These are phyloP conservation scores for Lasiosphaeria hispida DNA, from an alignment of 495 filamentous ascomycete genomes.

Conservation along the genomic window DNA sequence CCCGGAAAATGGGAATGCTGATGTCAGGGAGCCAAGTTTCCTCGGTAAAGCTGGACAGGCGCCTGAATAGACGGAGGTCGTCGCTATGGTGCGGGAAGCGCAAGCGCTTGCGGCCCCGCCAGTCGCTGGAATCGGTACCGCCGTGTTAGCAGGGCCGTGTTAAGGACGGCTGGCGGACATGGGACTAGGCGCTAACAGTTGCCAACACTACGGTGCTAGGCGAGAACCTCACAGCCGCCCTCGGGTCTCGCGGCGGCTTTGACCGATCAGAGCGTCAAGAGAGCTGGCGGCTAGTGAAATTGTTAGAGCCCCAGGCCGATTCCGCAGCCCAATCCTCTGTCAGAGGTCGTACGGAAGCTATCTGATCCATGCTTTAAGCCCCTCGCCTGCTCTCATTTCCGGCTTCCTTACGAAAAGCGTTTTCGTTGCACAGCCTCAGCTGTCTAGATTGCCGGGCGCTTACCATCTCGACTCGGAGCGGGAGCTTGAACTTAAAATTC, in stretches of 20 bases:
- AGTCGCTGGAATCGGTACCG: background rate
- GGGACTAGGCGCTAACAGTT: background rate
- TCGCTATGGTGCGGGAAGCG: background rate
- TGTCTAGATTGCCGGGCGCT: conserved; percentile 9
- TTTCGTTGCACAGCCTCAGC: conserved; percentile 7
- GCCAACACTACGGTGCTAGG: too few relatives aligned
- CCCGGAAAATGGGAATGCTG: background rate
- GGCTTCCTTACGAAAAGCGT: background rate
- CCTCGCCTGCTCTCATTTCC: background rate
- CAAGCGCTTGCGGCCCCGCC: background rate
- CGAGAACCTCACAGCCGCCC: background rate
- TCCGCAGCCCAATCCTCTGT: conserved; percentile 17
- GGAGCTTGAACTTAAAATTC: background rate
- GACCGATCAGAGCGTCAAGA: conserved; percentile 1
- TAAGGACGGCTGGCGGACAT: background rate
- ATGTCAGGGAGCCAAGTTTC: background rate
- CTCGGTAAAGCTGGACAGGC: background rate
- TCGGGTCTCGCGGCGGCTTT: conserved; percentile 11
- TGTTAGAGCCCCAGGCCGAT: conserved; percentile 21
- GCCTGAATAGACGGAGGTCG: too few relatives aligned
- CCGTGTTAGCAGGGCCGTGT: background rate
- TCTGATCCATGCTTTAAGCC: background rate
- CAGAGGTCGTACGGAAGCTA: conserved; percentile 1
- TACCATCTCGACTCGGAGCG: background rate
- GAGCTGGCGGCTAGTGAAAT: conserved; percentile 26